Conservation (phyloP, 495 filamentous ascomycete species). For the Xylaria flabelliformis region DNA sequence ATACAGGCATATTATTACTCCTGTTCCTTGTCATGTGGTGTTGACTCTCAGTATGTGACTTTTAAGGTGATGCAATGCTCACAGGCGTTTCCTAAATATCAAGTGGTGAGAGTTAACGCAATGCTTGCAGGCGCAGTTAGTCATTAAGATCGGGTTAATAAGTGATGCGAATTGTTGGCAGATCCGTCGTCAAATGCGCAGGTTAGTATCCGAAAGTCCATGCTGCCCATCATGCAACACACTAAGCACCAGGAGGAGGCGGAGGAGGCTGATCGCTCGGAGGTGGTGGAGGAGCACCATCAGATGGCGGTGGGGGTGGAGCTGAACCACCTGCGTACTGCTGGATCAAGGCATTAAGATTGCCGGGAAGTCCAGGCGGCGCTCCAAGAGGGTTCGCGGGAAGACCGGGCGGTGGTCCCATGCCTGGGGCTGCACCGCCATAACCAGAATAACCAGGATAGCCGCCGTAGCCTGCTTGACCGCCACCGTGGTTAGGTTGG, state of each 20-base stretch:
- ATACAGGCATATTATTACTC: slow-evolving; percentile 2
- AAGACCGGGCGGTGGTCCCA: slow-evolving; percentile 60
- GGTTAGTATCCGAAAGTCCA: slow-evolving; percentile 34
- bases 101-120: background rate
- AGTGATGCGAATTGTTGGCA: slow-evolving; percentile 20
- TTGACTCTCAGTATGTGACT: background rate
- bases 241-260: slow-evolving; percentile 66
- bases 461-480: slow-evolving; percentile 62
- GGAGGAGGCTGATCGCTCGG: slow-evolving; percentile 79
- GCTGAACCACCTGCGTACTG: slow-evolving; percentile 65
- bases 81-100: slow-evolving; percentile 13
- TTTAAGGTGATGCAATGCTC: slow-evolving; percentile 5
- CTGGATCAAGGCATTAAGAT: slow-evolving; percentile 69
- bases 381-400: slow-evolving; percentile 63
- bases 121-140: slow-evolving; percentile 25
- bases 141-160: slow-evolving; percentile 28
- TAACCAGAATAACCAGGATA: slow-evolving; percentile 30
- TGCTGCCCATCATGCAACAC: slow-evolving; percentile 28
- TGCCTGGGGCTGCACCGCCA: slow-evolving; percentile 54
- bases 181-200: background rate
- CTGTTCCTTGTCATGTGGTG: background rate
- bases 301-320: slow-evolving; percentile 58
- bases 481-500: slow-evolving; percentile 56
- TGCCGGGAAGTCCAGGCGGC: slow-evolving; percentile 66
- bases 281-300: slow-evolving; percentile 74